These are phyloP conservation scores for Isabelozyma gotoi DNA, from an alignment of 805 yeast species.

Conservation along the genomic window DNA sequence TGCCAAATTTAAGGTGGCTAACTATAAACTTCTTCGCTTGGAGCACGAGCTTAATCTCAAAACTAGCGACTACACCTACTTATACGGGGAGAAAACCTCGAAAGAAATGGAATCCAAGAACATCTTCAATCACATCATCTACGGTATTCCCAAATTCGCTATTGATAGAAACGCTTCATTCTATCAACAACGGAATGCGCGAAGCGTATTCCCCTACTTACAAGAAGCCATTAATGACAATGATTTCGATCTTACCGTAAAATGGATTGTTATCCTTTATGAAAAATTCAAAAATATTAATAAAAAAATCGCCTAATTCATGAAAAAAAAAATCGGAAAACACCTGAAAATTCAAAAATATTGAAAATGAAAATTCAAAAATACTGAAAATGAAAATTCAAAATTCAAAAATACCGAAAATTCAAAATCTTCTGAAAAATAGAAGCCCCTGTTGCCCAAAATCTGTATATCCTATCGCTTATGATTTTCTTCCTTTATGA, in stretches of 20 bases:
- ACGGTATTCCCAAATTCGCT: slow-evolving; percentile 17
- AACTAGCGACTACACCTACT: slow-evolving; percentile 15
- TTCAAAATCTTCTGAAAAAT: no score
- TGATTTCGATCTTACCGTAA: slow-evolving; percentile 21
- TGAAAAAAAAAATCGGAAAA: no score
- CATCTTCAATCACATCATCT: slow-evolving; percentile 17
- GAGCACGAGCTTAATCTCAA: slow-evolving; percentile 27
- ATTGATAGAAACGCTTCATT: slow-evolving; percentile 3
- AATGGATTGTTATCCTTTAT: slow-evolving; percentile 23
- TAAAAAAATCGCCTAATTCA: slow-evolving; percentile 12
- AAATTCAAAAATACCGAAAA: background rate
- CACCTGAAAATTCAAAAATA: no score
- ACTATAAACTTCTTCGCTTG: slow-evolving; percentile 47
- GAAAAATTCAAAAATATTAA: slow-evolving; percentile 18
- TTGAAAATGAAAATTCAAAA: background rate
- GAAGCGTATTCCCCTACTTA: slow-evolving; percentile 20
- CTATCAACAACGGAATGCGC: slow-evolving; percentile 5
- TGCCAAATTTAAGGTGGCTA: slow-evolving; percentile 54
- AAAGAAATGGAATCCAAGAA: slow-evolving; percentile 3
- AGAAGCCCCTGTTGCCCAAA: no score
- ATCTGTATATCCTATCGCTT: background rate
- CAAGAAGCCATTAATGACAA: slow-evolving; percentile 16
- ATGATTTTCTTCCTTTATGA: background rate
- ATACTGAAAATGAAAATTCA: background rate
- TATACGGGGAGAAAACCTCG: slow-evolving; percentile 4